Percentiles rank a stretch among this genome's conserved stretches.
Conservation (phyloP, 805 yeast genomes). For the Nakazawaea ambrosiae region DNA sequence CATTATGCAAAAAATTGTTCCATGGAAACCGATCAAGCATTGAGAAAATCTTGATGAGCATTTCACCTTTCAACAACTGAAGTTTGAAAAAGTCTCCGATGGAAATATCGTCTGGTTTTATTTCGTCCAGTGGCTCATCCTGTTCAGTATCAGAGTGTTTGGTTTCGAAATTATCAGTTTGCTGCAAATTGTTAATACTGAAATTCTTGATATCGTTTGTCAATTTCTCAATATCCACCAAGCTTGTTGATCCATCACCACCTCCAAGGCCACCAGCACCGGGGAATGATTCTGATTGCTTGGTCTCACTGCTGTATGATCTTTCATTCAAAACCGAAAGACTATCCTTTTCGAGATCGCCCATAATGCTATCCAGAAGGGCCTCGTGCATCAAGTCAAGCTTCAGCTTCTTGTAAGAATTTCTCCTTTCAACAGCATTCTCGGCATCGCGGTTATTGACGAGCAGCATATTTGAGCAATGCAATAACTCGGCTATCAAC, state of each 20-base stretch:
- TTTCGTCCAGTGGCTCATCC: slow-evolving; percentile 20
- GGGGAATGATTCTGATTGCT: slow-evolving; percentile 1
- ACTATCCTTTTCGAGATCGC: slow-evolving; percentile 10
- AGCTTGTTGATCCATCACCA: slow-evolving; percentile 26
- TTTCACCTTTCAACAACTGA: slow-evolving; percentile 61
- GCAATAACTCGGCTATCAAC: slow-evolving; percentile 85
- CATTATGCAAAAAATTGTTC: slow-evolving; percentile 97
- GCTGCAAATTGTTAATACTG: slow-evolving; percentile 1
- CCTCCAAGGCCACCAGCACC: slow-evolving; percentile 7
- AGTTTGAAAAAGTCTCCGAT: slow-evolving; percentile 85
- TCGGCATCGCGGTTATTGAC: slow-evolving; percentile 73
- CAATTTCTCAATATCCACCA: slow-evolving; percentile 22
- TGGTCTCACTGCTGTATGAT: slow-evolving; percentile 6
- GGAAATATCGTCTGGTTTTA: slow-evolving; percentile 21
- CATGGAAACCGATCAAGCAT: slow-evolving; percentile 83
- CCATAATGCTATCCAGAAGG: slow-evolving; percentile 23
- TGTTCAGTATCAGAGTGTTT: slow-evolving; percentile 5
- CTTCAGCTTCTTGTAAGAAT: slow-evolving; percentile 54
- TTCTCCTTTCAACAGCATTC: slow-evolving; percentile 62
- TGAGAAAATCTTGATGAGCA: slow-evolving; percentile 54
- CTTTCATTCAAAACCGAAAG: slow-evolving; percentile 8
- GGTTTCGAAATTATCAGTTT: slow-evolving; percentile 6
- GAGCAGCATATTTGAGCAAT: slow-evolving; percentile 92
- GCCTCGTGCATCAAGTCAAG: slow-evolving; percentile 30
- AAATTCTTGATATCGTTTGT: slow-evolving; percentile 24